Conservation (phyloP, 2,329 filamentous ascomycete species). For the Basipetospora chlamydospora region DNA sequence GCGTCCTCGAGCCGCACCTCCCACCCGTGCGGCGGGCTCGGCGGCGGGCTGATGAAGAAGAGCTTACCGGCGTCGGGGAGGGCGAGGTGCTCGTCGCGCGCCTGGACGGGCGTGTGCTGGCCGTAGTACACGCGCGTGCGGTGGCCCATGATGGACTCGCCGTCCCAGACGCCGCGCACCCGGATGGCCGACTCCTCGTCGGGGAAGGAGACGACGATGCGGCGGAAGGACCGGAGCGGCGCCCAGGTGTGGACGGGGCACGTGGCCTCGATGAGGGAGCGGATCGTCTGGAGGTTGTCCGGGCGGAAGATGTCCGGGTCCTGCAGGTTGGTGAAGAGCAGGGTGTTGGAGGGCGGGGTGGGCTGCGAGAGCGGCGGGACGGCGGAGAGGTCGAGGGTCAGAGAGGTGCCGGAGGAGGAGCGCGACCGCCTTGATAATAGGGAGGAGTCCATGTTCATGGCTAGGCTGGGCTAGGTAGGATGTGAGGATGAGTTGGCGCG, state of each 20-base stretch:
- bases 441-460: constrained; percentile 18
- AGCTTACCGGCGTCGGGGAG: constrained; percentile 56
- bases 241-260: constrained; percentile 64
- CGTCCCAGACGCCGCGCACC: constrained; percentile 60
- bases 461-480: too few species aligned
- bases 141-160: constrained; percentile 57
- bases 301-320: constrained; percentile 60
- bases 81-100: constrained; percentile 42
- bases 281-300: constrained; percentile 59
- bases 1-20: constrained; percentile 53
- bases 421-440: constrained; percentile 18
- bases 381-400: constrained; percentile 60
- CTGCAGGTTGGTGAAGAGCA: constrained; percentile 69
- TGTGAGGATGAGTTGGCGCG: too few species aligned
- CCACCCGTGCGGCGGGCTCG: constrained; percentile 55
- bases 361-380: constrained; percentile 56
- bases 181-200: constrained; percentile 53
- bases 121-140: constrained; percentile 56
- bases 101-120: constrained; percentile 41
- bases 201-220: constrained; percentile 69
- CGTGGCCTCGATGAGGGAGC: constrained; percentile 53
- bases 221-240: constrained; percentile 68
- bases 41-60: constrained; percentile 59
- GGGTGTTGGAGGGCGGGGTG: constrained; percentile 67
- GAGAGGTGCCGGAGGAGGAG: constrained; percentile 33